Conservation (phyloP, 208 protist species). For the Trypanosoma melophagium region DNA sequence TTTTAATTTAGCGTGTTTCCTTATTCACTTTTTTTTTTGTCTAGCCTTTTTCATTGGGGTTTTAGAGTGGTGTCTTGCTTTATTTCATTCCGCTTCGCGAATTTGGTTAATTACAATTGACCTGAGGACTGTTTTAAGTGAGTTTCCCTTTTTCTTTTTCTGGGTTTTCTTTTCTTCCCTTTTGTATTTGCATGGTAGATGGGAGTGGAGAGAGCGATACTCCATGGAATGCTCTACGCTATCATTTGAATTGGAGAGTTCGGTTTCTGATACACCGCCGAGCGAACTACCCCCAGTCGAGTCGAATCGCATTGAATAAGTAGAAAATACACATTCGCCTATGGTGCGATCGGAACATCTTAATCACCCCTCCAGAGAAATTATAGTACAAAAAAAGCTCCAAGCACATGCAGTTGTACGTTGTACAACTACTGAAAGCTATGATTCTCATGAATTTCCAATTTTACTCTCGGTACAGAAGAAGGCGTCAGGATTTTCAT, state of each 20-base stretch:
- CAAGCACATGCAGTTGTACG: slow-evolving; percentile 43
- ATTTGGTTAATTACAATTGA: too few species aligned
- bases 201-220: background rate
- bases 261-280: slow-evolving; percentile 2
- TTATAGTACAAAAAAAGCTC: slow-evolving; percentile 22
- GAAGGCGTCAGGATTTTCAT: slow-evolving; percentile 11
- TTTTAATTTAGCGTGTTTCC: too few species aligned
- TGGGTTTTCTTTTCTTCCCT: slow-evolving; percentile 10
- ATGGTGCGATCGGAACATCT: background rate
- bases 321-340: background rate
- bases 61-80: too few species aligned
- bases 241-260: slow-evolving; percentile 4
- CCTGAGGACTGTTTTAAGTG: background rate
- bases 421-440: slow-evolving; percentile 32
- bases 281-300: background rate
- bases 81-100: too few species aligned
- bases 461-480: slow-evolving; percentile 4
- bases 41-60: too few species aligned
- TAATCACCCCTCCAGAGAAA: background rate
- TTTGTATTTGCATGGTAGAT: background rate
- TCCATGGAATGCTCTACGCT: background rate
- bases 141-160: slow-evolving; percentile 2
- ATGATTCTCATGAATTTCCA: slow-evolving; percentile 45
- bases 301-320: background rate
- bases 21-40: slow-evolving; percentile 6